A percentile compares a stretch with the other conserved stretches of the same genome.
phyloP scores from a whole-genome alignment of 192 early-diverging fungal genomes.

The Coemansia sp. region DNA sequence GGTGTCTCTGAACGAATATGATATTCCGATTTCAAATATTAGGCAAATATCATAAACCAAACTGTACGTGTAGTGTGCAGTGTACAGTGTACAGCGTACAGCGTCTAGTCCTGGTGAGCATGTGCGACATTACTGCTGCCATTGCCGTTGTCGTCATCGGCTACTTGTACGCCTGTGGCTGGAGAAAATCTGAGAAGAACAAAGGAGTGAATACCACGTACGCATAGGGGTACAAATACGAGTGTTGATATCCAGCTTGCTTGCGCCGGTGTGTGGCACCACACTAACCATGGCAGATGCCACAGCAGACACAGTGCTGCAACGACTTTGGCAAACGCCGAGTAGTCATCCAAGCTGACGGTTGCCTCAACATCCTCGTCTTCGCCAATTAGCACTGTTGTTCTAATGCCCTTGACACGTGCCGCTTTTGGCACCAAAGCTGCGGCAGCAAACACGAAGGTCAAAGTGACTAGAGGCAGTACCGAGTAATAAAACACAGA shows the following conservation, averaged over 20 bases:
- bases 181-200: slow-evolving; percentile 18
- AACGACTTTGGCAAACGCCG: slow-evolving; percentile 3
- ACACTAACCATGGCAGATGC: slow-evolving; percentile 27
- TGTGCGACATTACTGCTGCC: background rate
- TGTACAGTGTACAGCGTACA: background rate
- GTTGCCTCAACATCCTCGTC: slow-evolving; percentile 13
- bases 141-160: background rate
- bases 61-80: background rate
- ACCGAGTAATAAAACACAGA: slow-evolving; percentile 1
- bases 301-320: slow-evolving; percentile 14
- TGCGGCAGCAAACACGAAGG: slow-evolving; percentile 6
- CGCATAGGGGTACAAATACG: slow-evolving; percentile 12
- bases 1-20: background rate
- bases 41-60: background rate
- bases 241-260: slow-evolving; percentile 8
- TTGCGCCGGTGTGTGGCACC: slow-evolving; percentile 13
- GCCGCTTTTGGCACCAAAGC: background rate
- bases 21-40: too few species aligned
- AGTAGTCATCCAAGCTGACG: slow-evolving; percentile 17
- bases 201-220: slow-evolving; percentile 22
- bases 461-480: slow-evolving; percentile 13
- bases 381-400: slow-evolving; percentile 12
- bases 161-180: slow-evolving; percentile 19
- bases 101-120: slow-evolving; percentile 11
- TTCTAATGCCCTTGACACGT: background rate